phyloP scores from a whole-genome alignment of 2,329 filamentous ascomycete genomes.

The Rutstroemia sp. region DNA sequence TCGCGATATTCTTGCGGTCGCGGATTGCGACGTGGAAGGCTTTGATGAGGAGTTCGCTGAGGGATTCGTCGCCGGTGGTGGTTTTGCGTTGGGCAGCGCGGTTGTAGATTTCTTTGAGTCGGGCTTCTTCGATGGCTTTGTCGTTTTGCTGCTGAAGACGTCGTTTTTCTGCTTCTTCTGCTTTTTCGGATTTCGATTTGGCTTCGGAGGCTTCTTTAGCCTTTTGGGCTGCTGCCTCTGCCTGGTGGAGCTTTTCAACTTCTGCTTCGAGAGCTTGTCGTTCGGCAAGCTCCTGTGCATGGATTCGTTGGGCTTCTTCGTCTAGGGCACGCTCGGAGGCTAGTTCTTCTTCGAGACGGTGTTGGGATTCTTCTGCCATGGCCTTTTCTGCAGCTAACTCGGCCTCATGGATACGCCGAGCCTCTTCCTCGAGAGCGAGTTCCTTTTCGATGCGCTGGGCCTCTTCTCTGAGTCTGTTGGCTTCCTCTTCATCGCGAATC shows the following conservation, averaged over 20 bases:
- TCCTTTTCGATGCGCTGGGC: not conserved
- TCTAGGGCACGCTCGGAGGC: not conserved
- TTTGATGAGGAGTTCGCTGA: conserved; percentile 47
- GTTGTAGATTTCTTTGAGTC: conserved; percentile 48
- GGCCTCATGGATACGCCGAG: not conserved
- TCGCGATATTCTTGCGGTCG: conserved; percentile 54
- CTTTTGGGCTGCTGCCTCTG: not conserved
- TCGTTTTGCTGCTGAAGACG: conserved; percentile 45
- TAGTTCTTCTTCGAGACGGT: not conserved
- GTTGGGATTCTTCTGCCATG: not conserved
- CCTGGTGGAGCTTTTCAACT: conserved; percentile 2
- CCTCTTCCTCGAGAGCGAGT: not conserved
- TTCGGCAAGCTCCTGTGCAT: conserved; percentile 2
- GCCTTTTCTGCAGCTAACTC: not conserved
- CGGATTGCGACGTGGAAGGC: conserved; percentile 46
- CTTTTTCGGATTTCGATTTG: not conserved
- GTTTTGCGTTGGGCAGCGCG: conserved; percentile 20
- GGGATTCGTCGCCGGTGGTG: conserved; percentile 33
- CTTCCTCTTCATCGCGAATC: not conserved
- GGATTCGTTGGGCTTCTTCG: conserved; percentile 1
- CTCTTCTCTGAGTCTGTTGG: not conserved
- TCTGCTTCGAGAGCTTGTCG: conserved; percentile 25
- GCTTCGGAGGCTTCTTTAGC: conserved; percentile 38
- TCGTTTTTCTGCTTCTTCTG: conserved; percentile 41
- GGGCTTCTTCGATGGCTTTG: conserved; percentile 38